Evolutionary conservation across 805 yeast genomes (phyloP).

Genomic region (Cyberlindnera galapagoensis): DNA sequence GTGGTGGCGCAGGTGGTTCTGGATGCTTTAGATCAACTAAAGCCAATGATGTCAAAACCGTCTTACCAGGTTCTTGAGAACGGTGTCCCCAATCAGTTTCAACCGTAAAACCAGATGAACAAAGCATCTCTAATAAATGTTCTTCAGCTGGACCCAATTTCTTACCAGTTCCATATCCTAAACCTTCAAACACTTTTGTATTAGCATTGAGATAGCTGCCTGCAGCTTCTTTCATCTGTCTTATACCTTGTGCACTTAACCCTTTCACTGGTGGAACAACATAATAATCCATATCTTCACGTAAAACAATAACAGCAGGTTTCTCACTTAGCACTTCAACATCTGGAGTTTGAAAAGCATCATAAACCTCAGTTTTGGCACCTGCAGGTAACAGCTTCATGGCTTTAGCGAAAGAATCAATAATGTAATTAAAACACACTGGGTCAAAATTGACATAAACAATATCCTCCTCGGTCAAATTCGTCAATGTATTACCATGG

Average conservation of each 20-base stretch:
- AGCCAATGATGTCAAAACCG: slow-evolving; percentile 81
- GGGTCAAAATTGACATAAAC: slow-evolving; percentile 86
- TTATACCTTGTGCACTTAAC: slow-evolving; percentile 51
- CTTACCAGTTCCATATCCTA: slow-evolving; percentile 53
- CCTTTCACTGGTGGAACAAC: slow-evolving; percentile 73
- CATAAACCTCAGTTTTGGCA: slow-evolving; percentile 33
- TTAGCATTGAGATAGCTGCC: slow-evolving; percentile 59
- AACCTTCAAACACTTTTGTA: slow-evolving; percentile 67
- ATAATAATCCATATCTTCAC: slow-evolving; percentile 93
- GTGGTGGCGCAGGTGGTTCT: slow-evolving; percentile 17
- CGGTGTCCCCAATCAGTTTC: slow-evolving; percentile 82
- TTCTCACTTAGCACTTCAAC: slow-evolving; percentile 65
- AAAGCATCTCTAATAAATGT: slow-evolving; percentile 90
- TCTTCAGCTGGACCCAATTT: slow-evolving; percentile 84
- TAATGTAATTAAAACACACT: slow-evolving; percentile 75
- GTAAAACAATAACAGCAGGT: slow-evolving; percentile 84
- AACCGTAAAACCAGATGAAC: slow-evolving; percentile 73
- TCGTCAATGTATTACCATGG: slow-evolving; percentile 70
- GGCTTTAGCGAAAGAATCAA: slow-evolving; percentile 64
- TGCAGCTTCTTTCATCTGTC: slow-evolving; percentile 62
- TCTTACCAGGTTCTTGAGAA: slow-evolving; percentile 77
- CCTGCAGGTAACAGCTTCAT: slow-evolving; percentile 46
- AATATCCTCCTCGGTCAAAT: slow-evolving; percentile 70
- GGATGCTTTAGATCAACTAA: slow-evolving; percentile 50
- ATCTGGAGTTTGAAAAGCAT: slow-evolving; percentile 37